These are phyloP conservation scores for Debaryomyces sp. DNA, from an alignment of 1,139 yeast genomes.

Conservation along the genomic window DNA sequence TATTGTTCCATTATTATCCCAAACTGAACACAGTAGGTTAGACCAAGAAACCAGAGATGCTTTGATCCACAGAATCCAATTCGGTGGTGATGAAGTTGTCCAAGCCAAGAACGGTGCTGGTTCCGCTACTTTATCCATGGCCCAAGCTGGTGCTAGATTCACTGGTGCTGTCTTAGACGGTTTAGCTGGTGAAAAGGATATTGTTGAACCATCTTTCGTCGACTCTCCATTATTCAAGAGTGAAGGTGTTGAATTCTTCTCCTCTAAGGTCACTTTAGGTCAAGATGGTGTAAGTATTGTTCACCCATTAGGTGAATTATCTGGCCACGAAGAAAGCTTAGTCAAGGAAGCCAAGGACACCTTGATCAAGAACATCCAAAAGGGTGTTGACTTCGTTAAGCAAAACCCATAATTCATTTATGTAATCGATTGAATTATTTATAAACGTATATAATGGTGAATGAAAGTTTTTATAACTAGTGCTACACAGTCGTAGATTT, in stretches of 20 bases:
- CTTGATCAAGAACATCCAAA: slow-evolving; percentile 56
- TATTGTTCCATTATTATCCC: slow-evolving; percentile 84
- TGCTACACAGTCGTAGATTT: not conserved
- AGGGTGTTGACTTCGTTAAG: slow-evolving; percentile 60
- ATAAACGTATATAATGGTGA: slow-evolving; percentile 1
- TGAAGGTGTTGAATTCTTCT: slow-evolving; percentile 59
- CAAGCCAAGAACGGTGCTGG: slow-evolving; percentile 95
- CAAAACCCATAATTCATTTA: slow-evolving; percentile 46
- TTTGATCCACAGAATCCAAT: slow-evolving; percentile 85
- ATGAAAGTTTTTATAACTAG: not conserved
- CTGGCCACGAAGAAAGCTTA: slow-evolving; percentile 59
- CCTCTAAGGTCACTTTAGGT: slow-evolving; percentile 65
- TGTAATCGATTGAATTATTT: not conserved
- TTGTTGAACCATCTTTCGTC: slow-evolving; percentile 55
- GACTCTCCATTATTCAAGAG: slow-evolving; percentile 52
- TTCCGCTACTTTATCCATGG: slow-evolving; percentile 95
- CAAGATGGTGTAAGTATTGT: slow-evolving; percentile 58
- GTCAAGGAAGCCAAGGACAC: slow-evolving; percentile 58
- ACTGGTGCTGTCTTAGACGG: slow-evolving; percentile 64
- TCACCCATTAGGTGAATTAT: slow-evolving; percentile 58
- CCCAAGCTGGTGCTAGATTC: slow-evolving; percentile 89
- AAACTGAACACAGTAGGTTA: slow-evolving; percentile 54
- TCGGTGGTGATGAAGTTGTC: slow-evolving; percentile 97
- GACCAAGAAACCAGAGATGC: slow-evolving; percentile 61
- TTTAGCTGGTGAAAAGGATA: slow-evolving; percentile 51